phyloP scores from a whole-genome alignment of 2,329 filamentous ascomycete genomes.

The Colletotrichum australisinense region DNA sequence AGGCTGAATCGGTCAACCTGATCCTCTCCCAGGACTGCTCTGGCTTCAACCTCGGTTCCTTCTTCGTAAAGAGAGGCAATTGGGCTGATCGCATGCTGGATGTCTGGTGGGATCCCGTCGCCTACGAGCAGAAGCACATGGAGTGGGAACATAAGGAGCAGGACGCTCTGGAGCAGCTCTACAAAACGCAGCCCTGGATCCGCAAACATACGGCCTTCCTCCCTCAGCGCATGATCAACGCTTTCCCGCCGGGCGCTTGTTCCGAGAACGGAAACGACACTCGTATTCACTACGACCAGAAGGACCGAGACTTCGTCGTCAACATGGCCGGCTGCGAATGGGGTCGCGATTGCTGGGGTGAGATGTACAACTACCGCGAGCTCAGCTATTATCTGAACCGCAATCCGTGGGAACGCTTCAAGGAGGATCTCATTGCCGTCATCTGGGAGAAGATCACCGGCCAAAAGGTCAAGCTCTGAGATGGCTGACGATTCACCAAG shows the following conservation, averaged over 20 bases:
- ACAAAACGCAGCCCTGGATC: slow-evolving; percentile 92
- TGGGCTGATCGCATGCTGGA: slow-evolving; percentile 95
- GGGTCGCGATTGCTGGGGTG: slow-evolving; percentile 96
- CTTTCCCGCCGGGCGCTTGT: slow-evolving; percentile 92
- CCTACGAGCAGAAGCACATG: slow-evolving; percentile 99
- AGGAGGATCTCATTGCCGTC: slow-evolving; percentile 72
- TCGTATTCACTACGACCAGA: slow-evolving; percentile 85
- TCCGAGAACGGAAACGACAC: slow-evolving; percentile 80
- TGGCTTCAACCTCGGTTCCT: slow-evolving; percentile 96
- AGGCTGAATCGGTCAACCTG: slow-evolving; percentile 83
- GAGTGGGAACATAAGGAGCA: slow-evolving; percentile 99
- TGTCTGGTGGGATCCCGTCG: slow-evolving; percentile 98
- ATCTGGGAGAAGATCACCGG: slow-evolving; percentile 74
- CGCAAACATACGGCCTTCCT: slow-evolving; percentile 89
- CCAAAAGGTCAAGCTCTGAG: slow-evolving; percentile 66
- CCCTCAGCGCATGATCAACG: slow-evolving; percentile 92
- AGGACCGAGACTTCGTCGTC: slow-evolving; percentile 91
- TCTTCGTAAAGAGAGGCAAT: slow-evolving; percentile 85
- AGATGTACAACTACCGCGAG: slow-evolving; percentile 96
- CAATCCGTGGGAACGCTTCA: slow-evolving; percentile 81
- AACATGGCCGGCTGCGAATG: slow-evolving; percentile 99
- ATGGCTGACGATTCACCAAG: not conserved
- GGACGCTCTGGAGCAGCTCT: slow-evolving; percentile 92
- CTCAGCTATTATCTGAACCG: slow-evolving; percentile 92
- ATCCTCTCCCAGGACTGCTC: slow-evolving; percentile 93